Evolutionary conservation across 169 alveolate species (phyloP).

Genomic region (Cryptosporidium muris): DNA sequence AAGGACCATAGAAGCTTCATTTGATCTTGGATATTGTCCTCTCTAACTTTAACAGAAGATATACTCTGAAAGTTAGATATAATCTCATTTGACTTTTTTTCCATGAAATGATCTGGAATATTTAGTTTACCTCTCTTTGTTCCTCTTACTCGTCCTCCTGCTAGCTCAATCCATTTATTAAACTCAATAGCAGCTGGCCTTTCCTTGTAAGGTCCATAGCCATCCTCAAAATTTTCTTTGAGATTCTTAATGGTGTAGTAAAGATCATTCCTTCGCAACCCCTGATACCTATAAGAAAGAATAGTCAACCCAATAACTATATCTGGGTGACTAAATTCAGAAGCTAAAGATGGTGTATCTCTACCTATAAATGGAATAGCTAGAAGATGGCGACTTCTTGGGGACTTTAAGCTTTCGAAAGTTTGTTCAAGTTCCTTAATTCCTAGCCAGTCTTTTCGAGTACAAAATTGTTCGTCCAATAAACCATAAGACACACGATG

Average conservation of each 20-base stretch:
- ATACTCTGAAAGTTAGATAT: background rate
- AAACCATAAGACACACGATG: conserved; percentile 73
- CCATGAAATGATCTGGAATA: conserved; percentile 54
- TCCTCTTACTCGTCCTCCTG: conserved; percentile 78
- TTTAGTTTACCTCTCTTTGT: conserved; percentile 74
- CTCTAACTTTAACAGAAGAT: background rate
- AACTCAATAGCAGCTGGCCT: conserved; percentile 62
- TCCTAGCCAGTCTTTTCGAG: conserved; percentile 39
- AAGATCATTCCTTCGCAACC: conserved; percentile 86
- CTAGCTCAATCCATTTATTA: conserved; percentile 72
- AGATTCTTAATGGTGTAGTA: conserved; percentile 65
- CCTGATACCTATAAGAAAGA: conserved; percentile 86
- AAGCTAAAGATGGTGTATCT: conserved; percentile 89
- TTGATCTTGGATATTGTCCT: conserved; percentile 3
- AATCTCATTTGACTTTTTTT: conserved; percentile 21
- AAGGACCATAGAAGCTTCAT: conserved; percentile 74
- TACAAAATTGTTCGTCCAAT: conserved; percentile 15
- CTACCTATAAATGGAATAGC: conserved; percentile 93
- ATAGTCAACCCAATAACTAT: conserved; percentile 88
- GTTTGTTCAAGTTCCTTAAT: background rate
- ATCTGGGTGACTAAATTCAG: conserved; percentile 92
- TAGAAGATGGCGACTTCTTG: conserved; percentile 80
- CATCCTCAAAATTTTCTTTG: conserved; percentile 33
- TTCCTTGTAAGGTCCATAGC: conserved; percentile 40
- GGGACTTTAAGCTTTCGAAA: conserved; percentile 2